These are phyloP conservation scores for Malus fusca DNA, from an alignment of 306 rosid genomes.

Conservation along the genomic window DNA sequence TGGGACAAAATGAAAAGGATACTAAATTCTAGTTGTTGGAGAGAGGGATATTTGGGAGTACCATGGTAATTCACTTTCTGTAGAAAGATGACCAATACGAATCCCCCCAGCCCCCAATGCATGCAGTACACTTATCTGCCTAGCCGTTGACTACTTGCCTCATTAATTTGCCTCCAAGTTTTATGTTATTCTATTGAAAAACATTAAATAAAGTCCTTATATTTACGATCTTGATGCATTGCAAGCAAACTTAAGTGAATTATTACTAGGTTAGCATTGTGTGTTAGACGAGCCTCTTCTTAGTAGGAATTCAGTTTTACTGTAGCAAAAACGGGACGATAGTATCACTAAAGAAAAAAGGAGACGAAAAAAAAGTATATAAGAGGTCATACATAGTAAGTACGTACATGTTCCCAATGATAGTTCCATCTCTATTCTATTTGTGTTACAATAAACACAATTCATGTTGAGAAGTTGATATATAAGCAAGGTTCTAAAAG, in stretches of 20 bases:
- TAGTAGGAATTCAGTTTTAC: background rate
- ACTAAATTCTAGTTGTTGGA: background rate
- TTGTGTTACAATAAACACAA: no score
- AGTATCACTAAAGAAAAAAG: background rate
- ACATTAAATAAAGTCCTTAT: background rate
- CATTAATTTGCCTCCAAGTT: background rate
- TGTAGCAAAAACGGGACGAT: background rate
- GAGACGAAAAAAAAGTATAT: background rate
- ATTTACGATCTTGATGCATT: background rate
- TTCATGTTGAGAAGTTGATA: no score
- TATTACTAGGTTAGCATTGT: background rate
- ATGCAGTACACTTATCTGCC: background rate
- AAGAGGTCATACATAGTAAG: background rate
- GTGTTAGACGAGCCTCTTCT: background rate
- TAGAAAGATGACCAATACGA: background rate
- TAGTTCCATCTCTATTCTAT: no score
- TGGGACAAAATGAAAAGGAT: conserved; percentile 31
- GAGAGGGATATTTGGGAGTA: background rate
- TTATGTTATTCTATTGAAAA: background rate
- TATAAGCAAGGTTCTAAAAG: no score
- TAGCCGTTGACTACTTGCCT: conserved; percentile 1
- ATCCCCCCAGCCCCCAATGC: background rate
- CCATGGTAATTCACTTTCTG: background rate
- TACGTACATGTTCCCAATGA: no score
- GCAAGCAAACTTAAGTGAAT: background rate